Percentiles rank a stretch among this genome's conserved stretches.
Evolutionary conservation across 768 basidiomycete species (phyloP).

Genomic region (Boletellus ananas): DNA sequence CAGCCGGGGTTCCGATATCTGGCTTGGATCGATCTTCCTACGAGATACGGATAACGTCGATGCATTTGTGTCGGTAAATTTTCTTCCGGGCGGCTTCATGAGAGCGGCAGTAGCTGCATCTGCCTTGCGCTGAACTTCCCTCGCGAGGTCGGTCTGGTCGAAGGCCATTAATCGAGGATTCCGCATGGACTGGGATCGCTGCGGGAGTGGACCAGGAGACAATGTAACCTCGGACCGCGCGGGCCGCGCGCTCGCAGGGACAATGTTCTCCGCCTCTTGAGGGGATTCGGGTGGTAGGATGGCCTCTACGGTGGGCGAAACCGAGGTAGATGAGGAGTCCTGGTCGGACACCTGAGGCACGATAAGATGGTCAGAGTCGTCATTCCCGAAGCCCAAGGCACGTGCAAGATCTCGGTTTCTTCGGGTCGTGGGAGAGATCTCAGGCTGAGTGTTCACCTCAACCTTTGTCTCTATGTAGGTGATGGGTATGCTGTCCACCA

Average conservation of each 20-base stretch:
- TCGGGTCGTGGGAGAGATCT: conserved; percentile 51
- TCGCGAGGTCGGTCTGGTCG: conserved; percentile 54
- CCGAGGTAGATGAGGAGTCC: conserved; percentile 28
- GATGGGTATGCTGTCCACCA: conserved; percentile 50
- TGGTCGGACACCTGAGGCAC: conserved; percentile 20
- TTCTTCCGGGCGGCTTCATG: conserved; percentile 44
- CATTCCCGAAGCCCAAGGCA: conserved; percentile 59
- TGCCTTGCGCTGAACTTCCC: conserved; percentile 64
- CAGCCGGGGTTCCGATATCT: conserved; percentile 63
- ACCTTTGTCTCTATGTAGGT: conserved; percentile 27
- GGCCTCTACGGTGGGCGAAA: conserved; percentile 35
- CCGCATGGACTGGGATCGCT: conserved; percentile 36
- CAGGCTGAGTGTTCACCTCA: conserved; percentile 27
- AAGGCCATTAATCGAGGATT: conserved; percentile 38
- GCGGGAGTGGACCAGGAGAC: conserved; percentile 19
- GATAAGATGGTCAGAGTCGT: conserved; percentile 31
- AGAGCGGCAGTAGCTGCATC: conserved; percentile 64
- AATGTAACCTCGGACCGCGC: conserved; percentile 2
- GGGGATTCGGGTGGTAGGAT: conserved; percentile 25
- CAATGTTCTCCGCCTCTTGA: conserved; percentile 13
- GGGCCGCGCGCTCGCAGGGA: conserved; percentile 3
- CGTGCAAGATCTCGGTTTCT: conserved; percentile 74
- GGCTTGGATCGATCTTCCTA: conserved; percentile 56
- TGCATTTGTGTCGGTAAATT: conserved; percentile 39
- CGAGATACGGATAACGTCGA: conserved; percentile 43